These are phyloP conservation scores for Metarhizium guizhouense DNA, from an alignment of 2,329 filamentous ascomycete genomes.

Conservation along the genomic window DNA sequence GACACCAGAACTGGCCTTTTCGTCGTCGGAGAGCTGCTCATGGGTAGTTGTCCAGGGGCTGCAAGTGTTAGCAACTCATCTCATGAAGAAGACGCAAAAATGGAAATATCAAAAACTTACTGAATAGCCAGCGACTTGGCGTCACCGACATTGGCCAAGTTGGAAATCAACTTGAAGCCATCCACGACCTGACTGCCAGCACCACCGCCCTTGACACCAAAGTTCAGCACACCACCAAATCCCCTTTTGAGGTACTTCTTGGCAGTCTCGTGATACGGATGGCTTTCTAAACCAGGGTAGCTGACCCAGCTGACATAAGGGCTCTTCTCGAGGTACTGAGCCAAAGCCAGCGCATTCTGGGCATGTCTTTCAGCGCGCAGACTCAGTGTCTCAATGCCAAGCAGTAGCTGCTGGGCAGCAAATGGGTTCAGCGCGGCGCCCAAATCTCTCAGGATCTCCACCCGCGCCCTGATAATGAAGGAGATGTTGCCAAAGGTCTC, in stretches of 20 bases:
- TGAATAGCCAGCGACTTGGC: slow-evolving; percentile 93
- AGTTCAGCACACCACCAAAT: slow-evolving; percentile 83
- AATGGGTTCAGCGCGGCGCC: slow-evolving; percentile 81
- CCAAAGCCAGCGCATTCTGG: slow-evolving; percentile 70
- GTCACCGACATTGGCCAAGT: slow-evolving; percentile 93
- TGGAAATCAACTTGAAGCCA: slow-evolving; percentile 88
- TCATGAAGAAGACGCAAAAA: neutral
- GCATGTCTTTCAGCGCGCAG: slow-evolving; percentile 81
- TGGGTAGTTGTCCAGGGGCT: slow-evolving; percentile 88
- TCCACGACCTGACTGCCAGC: slow-evolving; percentile 84
- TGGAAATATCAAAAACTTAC: slow-evolving; percentile 17
- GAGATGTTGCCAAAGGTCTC: slow-evolving; percentile 79
- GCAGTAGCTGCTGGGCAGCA: slow-evolving; percentile 80
- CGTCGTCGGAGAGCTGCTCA: slow-evolving; percentile 78
- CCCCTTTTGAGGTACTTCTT: slow-evolving; percentile 82
- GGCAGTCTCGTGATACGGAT: slow-evolving; percentile 68
- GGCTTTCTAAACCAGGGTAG: slow-evolving; percentile 79
- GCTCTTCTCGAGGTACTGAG: slow-evolving; percentile 75
- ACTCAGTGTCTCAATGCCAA: slow-evolving; percentile 84
- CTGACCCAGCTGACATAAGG: slow-evolving; percentile 86
- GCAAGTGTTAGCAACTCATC: neutral
- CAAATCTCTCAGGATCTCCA: slow-evolving; percentile 84
- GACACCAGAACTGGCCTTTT: slow-evolving; percentile 72
- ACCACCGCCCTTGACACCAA: slow-evolving; percentile 85
- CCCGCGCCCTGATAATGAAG: slow-evolving; percentile 77